Base-by-base conservation (phyloP, 768 basidiomycete genomes). In the Termitomyces bulborhizus region DNA sequence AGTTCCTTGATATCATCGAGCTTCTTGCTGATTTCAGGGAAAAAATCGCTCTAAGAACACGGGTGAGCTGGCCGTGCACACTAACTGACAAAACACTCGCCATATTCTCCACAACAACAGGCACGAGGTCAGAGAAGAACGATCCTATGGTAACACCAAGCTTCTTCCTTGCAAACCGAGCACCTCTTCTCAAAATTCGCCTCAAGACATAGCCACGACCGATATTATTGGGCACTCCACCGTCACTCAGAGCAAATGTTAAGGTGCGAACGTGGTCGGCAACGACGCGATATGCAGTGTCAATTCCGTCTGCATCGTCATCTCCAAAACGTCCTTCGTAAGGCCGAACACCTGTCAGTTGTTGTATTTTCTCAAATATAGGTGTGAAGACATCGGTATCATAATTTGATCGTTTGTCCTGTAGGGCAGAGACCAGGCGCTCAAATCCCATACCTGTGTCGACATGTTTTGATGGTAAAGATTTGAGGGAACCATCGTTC, bases 361-460 rank as follows among this genome's bases (percentile, higher is more conserved):
- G 85, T 65, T 89, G 88, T 50, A 99, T 88, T 70, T 81, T 88
- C 37, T 70, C 74, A 66, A 99, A 98, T 54, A 98, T 86, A 4
- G 95, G 95, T 1, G 76, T 68, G 71, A 99, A 99, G 56, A 97
- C 80, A 65, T 99, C 97, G 48, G 97, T 98, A 69, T 99, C 97
- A 72, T 99, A 99, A 73, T 98, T 99, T 46, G 96, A 98, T 24
- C 82, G 76, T 65, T 83, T 88, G 71, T 93, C 84, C 68, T 99
- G 97, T 7, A 98, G 76, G 40, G 89, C 86, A 15, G 95, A 97
- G 27, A 99, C 97, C 29, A 99, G 78, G 51, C 97, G 91, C 69
- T 99, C 97, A 70, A 97, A 99, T 42, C 97, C 97, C 95, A 99
- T 94, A 49, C 97, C 97, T 6, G 97, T 99, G 68, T 99, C 97